A percentile compares a stretch with the other conserved stretches of the same genome.
phyloP scores from a whole-genome alignment of 805 yeast species.

The Ogataea pilisensis region DNA sequence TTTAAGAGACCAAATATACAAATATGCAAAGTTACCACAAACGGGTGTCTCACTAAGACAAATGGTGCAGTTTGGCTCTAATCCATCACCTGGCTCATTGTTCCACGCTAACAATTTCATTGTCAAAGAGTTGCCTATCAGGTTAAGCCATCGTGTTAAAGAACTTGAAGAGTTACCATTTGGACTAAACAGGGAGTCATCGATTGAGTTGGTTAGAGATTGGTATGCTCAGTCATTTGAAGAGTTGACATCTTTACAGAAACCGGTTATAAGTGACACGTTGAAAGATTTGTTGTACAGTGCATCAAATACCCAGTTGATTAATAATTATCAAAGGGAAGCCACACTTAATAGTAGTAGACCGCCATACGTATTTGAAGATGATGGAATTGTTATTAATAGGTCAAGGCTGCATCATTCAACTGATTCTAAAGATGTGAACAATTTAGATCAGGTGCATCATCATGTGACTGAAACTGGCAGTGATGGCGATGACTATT shows the following conservation, averaged over 20 bases:
- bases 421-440: slow-evolving; percentile 10
- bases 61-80: slow-evolving; percentile 87
- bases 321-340: slow-evolving; percentile 5
- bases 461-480: slow-evolving; percentile 6
- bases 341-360: slow-evolving; percentile 2
- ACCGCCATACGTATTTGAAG: slow-evolving; percentile 32
- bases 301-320: slow-evolving; percentile 1
- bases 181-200: slow-evolving; percentile 68
- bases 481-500: not conserved
- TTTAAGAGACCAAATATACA: slow-evolving; percentile 52
- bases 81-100: slow-evolving; percentile 71
- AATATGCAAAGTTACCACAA: slow-evolving; percentile 70
- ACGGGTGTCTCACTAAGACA: slow-evolving; percentile 81
- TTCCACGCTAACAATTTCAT: slow-evolving; percentile 82
- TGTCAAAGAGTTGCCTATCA: slow-evolving; percentile 80
- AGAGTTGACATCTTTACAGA: slow-evolving; percentile 63
- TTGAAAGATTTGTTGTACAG: slow-evolving; percentile 34
- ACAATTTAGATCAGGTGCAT: slow-evolving; percentile 7
- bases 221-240: slow-evolving; percentile 93
- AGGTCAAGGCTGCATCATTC: slow-evolving; percentile 15
- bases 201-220: slow-evolving; percentile 69
- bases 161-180: slow-evolving; percentile 79
- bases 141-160: slow-evolving; percentile 80
- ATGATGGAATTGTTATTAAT: slow-evolving; percentile 43
- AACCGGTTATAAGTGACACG: slow-evolving; percentile 48